Percentiles rank a stretch among this genome's conserved stretches.
These are phyloP conservation scores for Aspergillus affinis DNA, from an alignment of 495 filamentous ascomycete species.

Conservation along the genomic window DNA sequence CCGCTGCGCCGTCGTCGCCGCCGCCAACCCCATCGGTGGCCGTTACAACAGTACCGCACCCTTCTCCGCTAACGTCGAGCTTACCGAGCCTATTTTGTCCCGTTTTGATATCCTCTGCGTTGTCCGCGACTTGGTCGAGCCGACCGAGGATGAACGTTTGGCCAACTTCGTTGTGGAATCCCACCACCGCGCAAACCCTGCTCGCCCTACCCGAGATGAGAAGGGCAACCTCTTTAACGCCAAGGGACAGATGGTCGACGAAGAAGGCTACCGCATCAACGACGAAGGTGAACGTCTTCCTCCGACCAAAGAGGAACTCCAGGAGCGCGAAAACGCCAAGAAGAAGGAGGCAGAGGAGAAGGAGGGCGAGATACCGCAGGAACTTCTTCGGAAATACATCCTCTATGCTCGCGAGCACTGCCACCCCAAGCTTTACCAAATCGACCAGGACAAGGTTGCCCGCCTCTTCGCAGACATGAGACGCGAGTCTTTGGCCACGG, in stretches of 20 bases:
- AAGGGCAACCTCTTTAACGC: slow-evolving; percentile 62
- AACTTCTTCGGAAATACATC: slow-evolving; percentile 94
- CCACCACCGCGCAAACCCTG: slow-evolving; percentile 85
- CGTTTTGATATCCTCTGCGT: slow-evolving; percentile 99
- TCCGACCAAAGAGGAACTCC: slow-evolving; percentile 34
- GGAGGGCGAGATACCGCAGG: slow-evolving; percentile 84
- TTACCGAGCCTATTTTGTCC: slow-evolving; percentile 96
- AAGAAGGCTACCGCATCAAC: slow-evolving; percentile 46
- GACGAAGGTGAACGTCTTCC: slow-evolving; percentile 35
- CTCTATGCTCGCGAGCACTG: slow-evolving; percentile 91
- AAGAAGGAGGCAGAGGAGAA: slow-evolving; percentile 56
- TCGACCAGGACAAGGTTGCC: slow-evolving; percentile 96
- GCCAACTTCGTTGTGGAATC: slow-evolving; percentile 94
- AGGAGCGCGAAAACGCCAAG: slow-evolving; percentile 36
- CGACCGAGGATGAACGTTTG: slow-evolving; percentile 89
- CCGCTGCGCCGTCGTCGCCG: slow-evolving; percentile 95
- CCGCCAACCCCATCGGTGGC: slow-evolving; percentile 94
- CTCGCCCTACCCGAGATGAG: slow-evolving; percentile 51
- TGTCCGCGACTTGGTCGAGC: slow-evolving; percentile 96
- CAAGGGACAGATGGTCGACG: slow-evolving; percentile 51
- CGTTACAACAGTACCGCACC: slow-evolving; percentile 96
- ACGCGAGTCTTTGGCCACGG: slow-evolving; percentile 85
- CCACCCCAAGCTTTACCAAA: slow-evolving; percentile 91
- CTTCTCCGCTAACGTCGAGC: slow-evolving; percentile 92
- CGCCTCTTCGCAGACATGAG: slow-evolving; percentile 96